Base-by-base conservation (phyloP, 371 early-diverging fungal genomes). In the Mucor indicus region DNA sequence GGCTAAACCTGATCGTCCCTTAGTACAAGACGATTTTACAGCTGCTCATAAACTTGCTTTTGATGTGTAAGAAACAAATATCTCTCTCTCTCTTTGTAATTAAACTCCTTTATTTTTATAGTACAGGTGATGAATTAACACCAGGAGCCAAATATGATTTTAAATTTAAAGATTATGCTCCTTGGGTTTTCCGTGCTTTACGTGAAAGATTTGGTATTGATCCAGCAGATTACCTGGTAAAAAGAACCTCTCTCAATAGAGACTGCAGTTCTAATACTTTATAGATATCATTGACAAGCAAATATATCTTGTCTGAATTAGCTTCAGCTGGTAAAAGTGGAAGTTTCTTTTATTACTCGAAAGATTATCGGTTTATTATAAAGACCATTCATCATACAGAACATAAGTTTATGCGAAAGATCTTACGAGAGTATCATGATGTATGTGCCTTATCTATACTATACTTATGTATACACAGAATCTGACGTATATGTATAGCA, bases 351-450 rank as follows among this genome's bases (percentile, higher is more conserved):
- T 98, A 96, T 74, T 93, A 89, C 69, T 96, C 94, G 15, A 86
- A 89, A 60, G 98, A 98, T 76, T 95, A 92, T 69, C 88, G 96
- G 11, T 96, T 93, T 66, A 96, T 98, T 57, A 98, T 98, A 80
- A 98, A 98, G 58, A 96, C 98, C 2, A 90, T 98, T 38, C 93
- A 90, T 68, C 90, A 89, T 53, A 75, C 90, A 1, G 98, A 97
- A 62, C 97, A 97, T 67, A 88, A 86, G 59, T 94, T 92, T 53
- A 75, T 97, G 79, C 79, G 89, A 36, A 80, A 81, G 50, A 90
- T 95, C 22, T 75, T 97, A 33, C 81, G 80, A 43, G 72, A 90
- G 25, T 97, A 97, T 71, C 87, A 87, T 52, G 78, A 87, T 57
- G 84, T 84, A 71, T n/a, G n/a, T n/a, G n/a, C n/a, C n/a, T n/a